A percentile compares a stretch with the other conserved stretches of the same genome.
Evolutionary conservation across 176 grass and related monocot genomes (phyloP).

Genomic region (Pontederia paniculata): DNA sequence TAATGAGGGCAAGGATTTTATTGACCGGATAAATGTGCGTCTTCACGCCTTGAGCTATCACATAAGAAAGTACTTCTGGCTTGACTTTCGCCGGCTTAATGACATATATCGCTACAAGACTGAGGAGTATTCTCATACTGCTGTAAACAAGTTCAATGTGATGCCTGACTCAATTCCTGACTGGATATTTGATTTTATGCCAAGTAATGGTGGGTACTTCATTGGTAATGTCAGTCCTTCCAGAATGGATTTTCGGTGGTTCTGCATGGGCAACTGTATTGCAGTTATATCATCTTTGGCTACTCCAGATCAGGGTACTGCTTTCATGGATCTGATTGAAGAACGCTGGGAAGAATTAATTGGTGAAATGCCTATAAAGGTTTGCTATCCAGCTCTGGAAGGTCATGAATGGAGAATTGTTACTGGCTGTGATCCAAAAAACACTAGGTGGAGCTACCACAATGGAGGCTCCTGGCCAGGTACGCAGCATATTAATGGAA

Average conservation of each 20-base stretch:
- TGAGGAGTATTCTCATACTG: conserved; percentile 3
- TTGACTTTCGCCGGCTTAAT: conserved; percentile 1
- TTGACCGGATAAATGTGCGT: neutral
- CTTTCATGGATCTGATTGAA: neutral
- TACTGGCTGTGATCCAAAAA: neutral
- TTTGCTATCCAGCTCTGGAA: conserved; percentile 2
- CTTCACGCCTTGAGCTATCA: conserved; percentile 1
- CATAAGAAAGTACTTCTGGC: neutral
- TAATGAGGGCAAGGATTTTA: neutral
- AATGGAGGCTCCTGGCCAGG: conserved; percentile 3
- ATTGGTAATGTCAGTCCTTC: conserved; percentile 2
- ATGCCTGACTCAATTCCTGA: conserved; percentile 2
- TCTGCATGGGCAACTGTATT: neutral
- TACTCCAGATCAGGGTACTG: neutral
- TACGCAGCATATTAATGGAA: neutral
- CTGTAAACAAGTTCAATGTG: conserved; percentile 2
- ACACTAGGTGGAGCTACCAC: conserved; percentile 3
- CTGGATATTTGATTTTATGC: conserved; percentile 4
- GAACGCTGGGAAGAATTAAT: neutral
- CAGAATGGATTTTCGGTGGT: conserved; percentile 2
- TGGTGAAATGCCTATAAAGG: neutral
- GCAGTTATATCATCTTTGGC: conserved; percentile 1
- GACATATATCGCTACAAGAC: conserved; percentile 5
- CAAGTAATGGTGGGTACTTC: conserved; percentile 2
- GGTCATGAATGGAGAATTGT: neutral